Evolutionary conservation across 495 filamentous ascomycete species (phyloP).

Genomic region (Parmelia sp.): DNA sequence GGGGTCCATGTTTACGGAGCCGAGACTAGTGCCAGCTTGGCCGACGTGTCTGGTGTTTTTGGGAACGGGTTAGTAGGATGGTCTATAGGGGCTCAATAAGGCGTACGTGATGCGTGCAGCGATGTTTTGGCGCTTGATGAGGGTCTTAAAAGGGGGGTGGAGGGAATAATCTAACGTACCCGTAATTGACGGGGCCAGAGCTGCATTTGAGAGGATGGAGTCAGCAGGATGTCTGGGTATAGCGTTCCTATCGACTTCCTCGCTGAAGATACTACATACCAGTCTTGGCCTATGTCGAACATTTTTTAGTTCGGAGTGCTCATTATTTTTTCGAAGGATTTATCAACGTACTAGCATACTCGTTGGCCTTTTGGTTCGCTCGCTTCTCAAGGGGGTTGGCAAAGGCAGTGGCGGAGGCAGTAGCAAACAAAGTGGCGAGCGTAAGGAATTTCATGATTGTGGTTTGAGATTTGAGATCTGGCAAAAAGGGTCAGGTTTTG

Average conservation of each 20-base stretch:
- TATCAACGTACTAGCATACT: neutral
- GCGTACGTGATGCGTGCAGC: neutral
- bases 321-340: neutral
- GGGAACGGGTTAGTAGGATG: neutral
- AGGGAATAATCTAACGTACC: neutral
- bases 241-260: neutral
- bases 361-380: neutral
- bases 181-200: neutral
- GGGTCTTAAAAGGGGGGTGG: neutral
- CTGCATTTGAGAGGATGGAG: neutral
- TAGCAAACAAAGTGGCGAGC: neutral
- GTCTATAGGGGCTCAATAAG: neutral
- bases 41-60: neutral
- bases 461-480: neutral
- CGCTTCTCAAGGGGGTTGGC: neutral
- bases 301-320: neutral
- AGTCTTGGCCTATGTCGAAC: neutral
- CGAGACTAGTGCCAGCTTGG: neutral
- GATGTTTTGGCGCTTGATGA: neutral
- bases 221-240: neutral
- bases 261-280: neutral
- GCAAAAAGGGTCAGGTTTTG: neutral
- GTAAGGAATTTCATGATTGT: neutral
- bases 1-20: conserved; percentile 11
- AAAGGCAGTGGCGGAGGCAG: neutral